Base-by-base conservation (phyloP, 2,329 filamentous ascomycete genomes). In the Phaeosphaeriaceae sp. region DNA sequence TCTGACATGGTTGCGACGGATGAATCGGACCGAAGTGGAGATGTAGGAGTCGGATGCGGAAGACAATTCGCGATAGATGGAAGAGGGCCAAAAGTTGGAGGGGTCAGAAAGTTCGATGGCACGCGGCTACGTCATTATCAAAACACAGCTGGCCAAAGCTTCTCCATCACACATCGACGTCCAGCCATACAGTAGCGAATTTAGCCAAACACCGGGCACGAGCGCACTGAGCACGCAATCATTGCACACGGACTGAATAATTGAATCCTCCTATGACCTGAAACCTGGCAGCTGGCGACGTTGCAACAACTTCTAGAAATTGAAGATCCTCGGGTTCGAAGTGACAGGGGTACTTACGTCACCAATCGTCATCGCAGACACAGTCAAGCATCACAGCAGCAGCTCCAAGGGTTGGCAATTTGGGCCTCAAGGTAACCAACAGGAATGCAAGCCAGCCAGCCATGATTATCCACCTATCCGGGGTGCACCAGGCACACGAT, bases 1-100 rank as follows among this genome's bases (percentile, higher is more conserved):
- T 61, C 60, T 30, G 65, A 62, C 60, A 66, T 64, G 51, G 30
- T 53, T 61, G 53, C 52, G 44, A 47, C 47, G 57, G 61, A 19
- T 26, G 9, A 54, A 44, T 59, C 55, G 53, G 58, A 35, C 51
- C 50, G 35, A 55, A n/a, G 40, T 22, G 49, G 40, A 42, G 44
- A 57, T 49, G 17, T 44, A 50, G 53, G 40, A 10, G 42, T 54
- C 58, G 49, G 60, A 54, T 55, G 50, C 13, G 52, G 44, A 52
- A 48, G 44, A 46, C 58, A 42, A 43, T 35, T 55, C 30, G 61
- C 61, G 52, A 59, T 59, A 42, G 59, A 58, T 53, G 51, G 44
- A 44, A 46, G 40, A 54, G 26, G 26, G 21, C 13, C 40, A 21
- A 47, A 58, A 44, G 52, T 63, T 59, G 50, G 63, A 23, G 56